phyloP scores from a whole-genome alignment of 1,139 yeast genomes.

The Zygosaccharomyces sapae region DNA sequence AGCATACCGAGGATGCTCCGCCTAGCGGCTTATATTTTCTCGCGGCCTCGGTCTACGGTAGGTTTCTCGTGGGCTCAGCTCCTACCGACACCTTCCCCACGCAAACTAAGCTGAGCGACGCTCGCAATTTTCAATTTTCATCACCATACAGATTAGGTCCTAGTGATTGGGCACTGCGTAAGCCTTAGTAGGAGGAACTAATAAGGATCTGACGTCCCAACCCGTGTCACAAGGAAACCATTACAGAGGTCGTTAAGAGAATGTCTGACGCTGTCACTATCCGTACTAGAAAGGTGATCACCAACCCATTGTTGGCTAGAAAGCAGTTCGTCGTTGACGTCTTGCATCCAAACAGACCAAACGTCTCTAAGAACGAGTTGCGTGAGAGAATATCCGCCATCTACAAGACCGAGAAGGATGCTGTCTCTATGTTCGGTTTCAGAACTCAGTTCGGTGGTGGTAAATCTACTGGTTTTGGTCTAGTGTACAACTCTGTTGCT shows the following conservation, averaged over 20 bases:
- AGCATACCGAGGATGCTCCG: no score
- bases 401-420: constrained; percentile 98
- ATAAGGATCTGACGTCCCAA: constrained; percentile 1
- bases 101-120: background rate
- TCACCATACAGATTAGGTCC: constrained; percentile 1
- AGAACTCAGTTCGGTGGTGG: constrained; percentile 99
- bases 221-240: constrained; percentile 7
- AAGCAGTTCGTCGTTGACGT: constrained; percentile 99
- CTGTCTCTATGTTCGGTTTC: constrained; percentile 98
- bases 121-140: constrained; percentile 6
- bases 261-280: constrained; percentile 92
- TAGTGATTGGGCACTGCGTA: background rate
- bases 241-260: constrained; percentile 6
- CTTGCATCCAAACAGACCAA: constrained; percentile 99
- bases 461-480: constrained; percentile 98
- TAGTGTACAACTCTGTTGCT: constrained; percentile 96
- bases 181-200: constrained; percentile 1
- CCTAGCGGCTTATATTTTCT: no score
- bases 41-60: no score
- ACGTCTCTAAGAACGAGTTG: constrained; percentile 98
- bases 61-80: no score
- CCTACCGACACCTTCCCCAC: background rate
- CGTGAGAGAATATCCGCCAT: constrained; percentile 94
- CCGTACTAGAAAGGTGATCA: constrained; percentile 99
- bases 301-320: constrained; percentile 99